Evolutionary conservation across 2,329 filamentous ascomycete species (phyloP).

Genomic region (Colletotrichum sp.): DNA sequence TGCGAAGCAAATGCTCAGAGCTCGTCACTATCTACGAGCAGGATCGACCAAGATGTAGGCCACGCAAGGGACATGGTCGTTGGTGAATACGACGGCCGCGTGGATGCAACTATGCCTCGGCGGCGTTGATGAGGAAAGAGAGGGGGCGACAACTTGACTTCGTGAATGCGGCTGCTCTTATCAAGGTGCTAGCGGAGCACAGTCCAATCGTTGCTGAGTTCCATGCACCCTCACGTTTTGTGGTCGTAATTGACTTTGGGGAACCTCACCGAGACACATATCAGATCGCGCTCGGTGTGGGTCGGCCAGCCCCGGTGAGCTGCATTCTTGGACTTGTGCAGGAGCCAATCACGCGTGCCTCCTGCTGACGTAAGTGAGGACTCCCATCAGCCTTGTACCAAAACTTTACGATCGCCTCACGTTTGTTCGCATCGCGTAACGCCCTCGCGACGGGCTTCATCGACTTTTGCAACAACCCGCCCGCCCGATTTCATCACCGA

Average conservation of each 20-base stretch:
- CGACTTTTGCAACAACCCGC: neutral
- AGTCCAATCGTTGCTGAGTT: neutral
- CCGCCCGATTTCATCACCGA: neutral
- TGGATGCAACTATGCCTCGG: neutral
- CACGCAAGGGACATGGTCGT: neutral
- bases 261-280: neutral
- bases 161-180: neutral
- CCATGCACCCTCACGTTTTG: neutral
- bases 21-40: neutral
- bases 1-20: constrained; percentile 12
- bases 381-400: constrained; percentile 7
- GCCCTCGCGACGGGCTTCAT: constrained; percentile 7
- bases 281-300: neutral
- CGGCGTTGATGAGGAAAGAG: neutral
- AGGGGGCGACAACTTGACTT: neutral
- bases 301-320: neutral
- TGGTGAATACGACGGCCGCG: neutral
- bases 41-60: neutral
- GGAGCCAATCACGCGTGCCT: neutral
- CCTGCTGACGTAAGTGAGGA: neutral
- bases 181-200: neutral
- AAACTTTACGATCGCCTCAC: constrained; percentile 14
- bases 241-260: neutral
- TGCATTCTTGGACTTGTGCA: neutral
- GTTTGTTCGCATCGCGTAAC: neutral